Evolutionary conservation across 169 alveolate species (phyloP).

Genomic region (Perkinsus olseni): DNA sequence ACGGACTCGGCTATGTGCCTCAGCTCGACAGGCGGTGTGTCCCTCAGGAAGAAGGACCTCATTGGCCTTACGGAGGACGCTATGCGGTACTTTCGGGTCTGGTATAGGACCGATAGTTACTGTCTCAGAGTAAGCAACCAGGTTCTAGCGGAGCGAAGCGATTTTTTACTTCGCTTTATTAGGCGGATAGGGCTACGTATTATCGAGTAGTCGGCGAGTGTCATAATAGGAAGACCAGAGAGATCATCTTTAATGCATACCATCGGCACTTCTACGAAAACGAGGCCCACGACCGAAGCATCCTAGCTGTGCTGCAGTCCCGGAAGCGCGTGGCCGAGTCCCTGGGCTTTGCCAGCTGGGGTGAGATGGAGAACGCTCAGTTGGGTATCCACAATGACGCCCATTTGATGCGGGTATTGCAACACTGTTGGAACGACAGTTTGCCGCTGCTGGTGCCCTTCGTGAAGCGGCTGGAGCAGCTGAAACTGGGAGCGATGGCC

Average conservation of each 20-base stretch:
- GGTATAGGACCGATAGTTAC: not conserved
- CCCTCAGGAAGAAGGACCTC: not conserved
- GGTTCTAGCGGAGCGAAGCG: not conserved
- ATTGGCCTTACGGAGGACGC: not conserved
- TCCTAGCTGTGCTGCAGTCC: not conserved
- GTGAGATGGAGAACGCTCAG: not conserved
- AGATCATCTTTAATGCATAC: not conserved
- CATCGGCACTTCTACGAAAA: not conserved
- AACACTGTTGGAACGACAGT: not conserved
- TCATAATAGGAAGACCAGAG: not conserved
- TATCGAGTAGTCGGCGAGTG: not conserved
- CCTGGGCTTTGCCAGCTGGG: not conserved
- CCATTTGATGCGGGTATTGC: not conserved
- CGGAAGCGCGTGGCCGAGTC: not conserved
- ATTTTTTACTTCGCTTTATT: not conserved
- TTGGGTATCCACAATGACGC: not conserved
- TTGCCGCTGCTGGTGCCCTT: not conserved
- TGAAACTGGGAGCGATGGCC: not conserved
- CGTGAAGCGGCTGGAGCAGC: not conserved
- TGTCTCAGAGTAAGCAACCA: not conserved
- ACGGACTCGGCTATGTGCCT: too few relatives aligned
- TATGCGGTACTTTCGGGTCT: not conserved
- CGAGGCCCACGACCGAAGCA: not conserved
- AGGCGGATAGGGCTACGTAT: not conserved
- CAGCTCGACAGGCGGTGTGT: too few relatives aligned